These are phyloP conservation scores for Brassica juncea DNA, from an alignment of 345 rosid genomes.

Conservation along the genomic window DNA sequence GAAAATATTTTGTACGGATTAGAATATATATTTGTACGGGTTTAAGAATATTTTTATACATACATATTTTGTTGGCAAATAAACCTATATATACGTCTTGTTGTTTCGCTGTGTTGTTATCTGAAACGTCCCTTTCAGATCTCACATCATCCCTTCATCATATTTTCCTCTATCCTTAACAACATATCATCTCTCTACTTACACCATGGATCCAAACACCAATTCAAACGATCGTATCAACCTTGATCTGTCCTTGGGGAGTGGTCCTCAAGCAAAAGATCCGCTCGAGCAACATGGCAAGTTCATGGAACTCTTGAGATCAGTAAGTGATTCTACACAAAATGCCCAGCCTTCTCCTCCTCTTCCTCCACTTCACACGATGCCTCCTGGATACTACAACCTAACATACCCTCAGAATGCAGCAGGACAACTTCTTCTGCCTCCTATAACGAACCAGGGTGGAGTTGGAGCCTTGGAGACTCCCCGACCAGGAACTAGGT, in stretches of 20 bases:
- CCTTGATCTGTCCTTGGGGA: constrained; percentile 22
- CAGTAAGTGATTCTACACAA: constrained; percentile 4
- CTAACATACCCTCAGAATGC: not conserved
- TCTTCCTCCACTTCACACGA: not conserved
- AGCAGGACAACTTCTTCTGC: constrained; percentile 3
- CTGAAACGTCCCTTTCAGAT: not conserved
- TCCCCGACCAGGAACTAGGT: not conserved
- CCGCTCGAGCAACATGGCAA: not conserved
- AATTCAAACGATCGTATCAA: not conserved
- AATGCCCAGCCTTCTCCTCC: not conserved
- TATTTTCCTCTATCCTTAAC: not conserved
- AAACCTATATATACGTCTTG: not conserved
- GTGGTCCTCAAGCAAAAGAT: not conserved
- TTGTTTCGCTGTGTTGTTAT: not conserved
- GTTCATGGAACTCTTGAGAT: constrained; percentile 2
- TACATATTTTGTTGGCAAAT: not conserved
- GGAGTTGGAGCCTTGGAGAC: not conserved
- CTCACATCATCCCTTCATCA: not conserved
- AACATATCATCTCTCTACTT: not conserved
- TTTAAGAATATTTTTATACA: not conserved
- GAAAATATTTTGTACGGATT: not conserved
- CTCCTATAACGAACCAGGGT: not conserved
- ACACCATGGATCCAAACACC: not conserved
- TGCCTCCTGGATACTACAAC: not conserved
- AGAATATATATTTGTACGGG: not conserved